A percentile compares a stretch with the other conserved stretches of the same genome.
Conservation (phyloP, 495 filamentous ascomycete species). For the Daldinia bambusicola region DNA sequence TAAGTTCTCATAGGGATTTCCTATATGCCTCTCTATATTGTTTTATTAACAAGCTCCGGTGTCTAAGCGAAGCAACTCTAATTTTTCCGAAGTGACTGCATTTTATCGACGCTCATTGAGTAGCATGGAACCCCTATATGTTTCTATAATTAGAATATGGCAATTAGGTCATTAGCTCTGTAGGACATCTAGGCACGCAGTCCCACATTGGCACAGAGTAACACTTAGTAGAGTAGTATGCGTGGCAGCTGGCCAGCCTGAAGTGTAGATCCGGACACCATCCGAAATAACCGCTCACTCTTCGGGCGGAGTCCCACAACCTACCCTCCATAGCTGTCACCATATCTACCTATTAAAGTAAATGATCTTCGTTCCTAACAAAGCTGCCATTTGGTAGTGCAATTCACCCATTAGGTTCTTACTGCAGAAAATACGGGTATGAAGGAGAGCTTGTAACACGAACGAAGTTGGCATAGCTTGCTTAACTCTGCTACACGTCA, state of each 20-base stretch:
- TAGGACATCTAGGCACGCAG: not conserved
- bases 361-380: too few species aligned
- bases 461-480: too few species aligned
- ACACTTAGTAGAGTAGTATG: not conserved
- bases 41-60: not conserved
- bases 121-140: not conserved
- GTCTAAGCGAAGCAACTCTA: not conserved
- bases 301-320: not conserved
- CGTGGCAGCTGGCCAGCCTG: not conserved
- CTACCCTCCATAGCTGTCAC: not conserved
- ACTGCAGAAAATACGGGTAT: too few species aligned
- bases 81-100: not conserved
- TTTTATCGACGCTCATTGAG: not conserved
- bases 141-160: slow-evolving; percentile 1
- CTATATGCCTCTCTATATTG: slow-evolving; percentile 12
- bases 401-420: too few species aligned
- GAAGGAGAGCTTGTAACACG: too few species aligned
- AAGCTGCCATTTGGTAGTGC: too few species aligned
- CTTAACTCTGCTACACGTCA: too few species aligned
- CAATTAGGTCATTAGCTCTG: not conserved
- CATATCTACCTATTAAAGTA: too few species aligned
- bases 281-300: not conserved
- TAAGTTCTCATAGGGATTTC: slow-evolving; percentile 15
- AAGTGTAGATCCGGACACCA: not conserved
- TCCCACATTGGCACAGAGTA: not conserved